phyloP scores from a whole-genome alignment of 2,329 filamentous ascomycete genomes.

The Dendrostoma leiphaemia region DNA sequence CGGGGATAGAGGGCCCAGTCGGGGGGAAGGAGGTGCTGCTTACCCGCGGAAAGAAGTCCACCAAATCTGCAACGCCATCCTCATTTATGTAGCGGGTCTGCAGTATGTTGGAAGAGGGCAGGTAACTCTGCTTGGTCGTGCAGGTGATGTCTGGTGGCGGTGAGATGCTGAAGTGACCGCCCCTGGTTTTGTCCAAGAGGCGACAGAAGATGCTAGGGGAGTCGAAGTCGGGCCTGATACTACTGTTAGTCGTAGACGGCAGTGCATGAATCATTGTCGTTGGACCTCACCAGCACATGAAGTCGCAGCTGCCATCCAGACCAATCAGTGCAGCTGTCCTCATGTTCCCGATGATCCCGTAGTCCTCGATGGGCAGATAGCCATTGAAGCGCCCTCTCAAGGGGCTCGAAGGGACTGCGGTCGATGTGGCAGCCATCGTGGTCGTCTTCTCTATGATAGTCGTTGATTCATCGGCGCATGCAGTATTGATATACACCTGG shows the following conservation, averaged over 20 bases:
- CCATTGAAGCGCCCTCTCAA: conserved; percentile 37
- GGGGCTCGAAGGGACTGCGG: conserved; percentile 25
- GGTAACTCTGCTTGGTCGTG: conserved; percentile 75
- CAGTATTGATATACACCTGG: too few relatives aligned
- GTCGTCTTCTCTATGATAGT: not conserved
- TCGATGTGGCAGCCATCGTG: conserved; percentile 33
- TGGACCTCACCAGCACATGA: conserved; percentile 70
- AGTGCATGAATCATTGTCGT: not conserved
- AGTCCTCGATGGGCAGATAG: conserved; percentile 68
- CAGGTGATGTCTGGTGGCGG: conserved; percentile 48
- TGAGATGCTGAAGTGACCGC: conserved; percentile 70
- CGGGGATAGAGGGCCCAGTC: too few relatives aligned
- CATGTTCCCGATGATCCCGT: conserved; percentile 81
- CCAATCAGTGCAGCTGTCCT: conserved; percentile 73
- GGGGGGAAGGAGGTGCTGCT: not conserved
- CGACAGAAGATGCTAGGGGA: conserved; percentile 74
- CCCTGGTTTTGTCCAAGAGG: conserved; percentile 71
- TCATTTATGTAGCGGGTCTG: conserved; percentile 78
- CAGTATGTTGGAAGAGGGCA: conserved; percentile 72
- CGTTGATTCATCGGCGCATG: too few relatives aligned
- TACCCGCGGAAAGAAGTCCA: conserved; percentile 70
- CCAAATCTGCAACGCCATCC: conserved; percentile 68
- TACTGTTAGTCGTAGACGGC: not conserved
- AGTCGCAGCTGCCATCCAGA: conserved; percentile 72
- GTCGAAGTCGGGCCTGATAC: conserved; percentile 71